These are phyloP conservation scores for Penicillium sp. DNA, from an alignment of 2,329 filamentous ascomycete species.

Conservation along the genomic window DNA sequence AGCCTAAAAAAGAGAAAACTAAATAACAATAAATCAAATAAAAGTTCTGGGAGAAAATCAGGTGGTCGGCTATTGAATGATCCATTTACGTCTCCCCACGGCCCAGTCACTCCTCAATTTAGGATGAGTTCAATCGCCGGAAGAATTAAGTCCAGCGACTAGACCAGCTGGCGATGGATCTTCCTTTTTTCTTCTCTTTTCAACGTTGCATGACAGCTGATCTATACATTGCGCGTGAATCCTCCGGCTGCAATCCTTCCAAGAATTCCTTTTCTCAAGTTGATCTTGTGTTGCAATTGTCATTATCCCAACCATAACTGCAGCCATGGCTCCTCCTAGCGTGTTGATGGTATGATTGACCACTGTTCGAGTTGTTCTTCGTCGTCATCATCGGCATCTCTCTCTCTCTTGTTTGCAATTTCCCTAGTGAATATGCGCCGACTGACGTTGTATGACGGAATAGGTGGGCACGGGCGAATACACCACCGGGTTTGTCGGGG, in stretches of 20 bases:
- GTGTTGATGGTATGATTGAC: constrained; percentile 58
- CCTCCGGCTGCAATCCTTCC: not conserved
- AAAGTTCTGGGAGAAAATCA: no score
- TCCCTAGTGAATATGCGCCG: no score
- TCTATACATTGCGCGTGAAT: not conserved
- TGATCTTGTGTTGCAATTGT: no score
- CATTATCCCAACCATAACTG: no score
- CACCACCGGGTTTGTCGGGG: constrained; percentile 88
- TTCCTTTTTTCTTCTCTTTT: constrained; percentile 6
- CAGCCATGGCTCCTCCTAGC: constrained; percentile 54
- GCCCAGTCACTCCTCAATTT: no score
- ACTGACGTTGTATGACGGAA: not conserved
- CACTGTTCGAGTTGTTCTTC: no score
- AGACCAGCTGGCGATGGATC: constrained; percentile 1
- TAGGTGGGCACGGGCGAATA: constrained; percentile 91
- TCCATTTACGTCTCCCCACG: no score
- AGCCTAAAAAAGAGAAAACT: not conserved
- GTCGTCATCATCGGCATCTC: no score
- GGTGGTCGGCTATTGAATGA: constrained; percentile 23
- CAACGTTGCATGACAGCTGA: not conserved
- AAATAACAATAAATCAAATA: no score
- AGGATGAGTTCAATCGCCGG: constrained; percentile 18
- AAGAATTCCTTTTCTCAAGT: not conserved
- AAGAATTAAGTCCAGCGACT: constrained; percentile 21
- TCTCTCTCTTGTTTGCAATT: no score